phyloP scores from a whole-genome alignment of 352 stramenopile species.

The Phytophthora pinifolia region DNA sequence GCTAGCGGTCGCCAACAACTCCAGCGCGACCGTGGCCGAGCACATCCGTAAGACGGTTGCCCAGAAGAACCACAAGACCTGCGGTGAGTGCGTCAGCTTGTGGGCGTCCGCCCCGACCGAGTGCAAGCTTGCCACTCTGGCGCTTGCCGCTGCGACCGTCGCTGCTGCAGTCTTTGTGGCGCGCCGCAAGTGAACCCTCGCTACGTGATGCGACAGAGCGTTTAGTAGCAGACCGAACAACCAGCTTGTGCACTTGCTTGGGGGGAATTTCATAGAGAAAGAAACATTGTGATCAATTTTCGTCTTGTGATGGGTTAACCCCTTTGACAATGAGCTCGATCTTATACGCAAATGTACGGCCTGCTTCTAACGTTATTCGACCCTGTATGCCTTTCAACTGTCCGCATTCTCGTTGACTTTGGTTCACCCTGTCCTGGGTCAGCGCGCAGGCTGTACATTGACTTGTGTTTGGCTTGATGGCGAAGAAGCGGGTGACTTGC shows the following conservation, averaged over 20 bases:
- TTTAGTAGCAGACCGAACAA: conserved; percentile 4
- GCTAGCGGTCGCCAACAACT: conserved; percentile 64
- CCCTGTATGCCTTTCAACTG: conserved; percentile 18
- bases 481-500: conserved; percentile 6
- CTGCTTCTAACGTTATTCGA: conserved; percentile 32
- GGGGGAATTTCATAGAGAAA: conserved; percentile 28
- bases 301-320: conserved; percentile 4
- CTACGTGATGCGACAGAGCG: conserved; percentile 5
- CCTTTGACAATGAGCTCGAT: neutral
- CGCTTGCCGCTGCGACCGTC: conserved; percentile 39
- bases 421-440: conserved; percentile 16
- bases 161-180: conserved; percentile 38
- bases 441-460: conserved; percentile 16
- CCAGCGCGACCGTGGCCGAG: conserved; percentile 51
- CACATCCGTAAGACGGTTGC: conserved; percentile 50
- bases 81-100: conserved; percentile 13
- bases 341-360: conserved; percentile 24
- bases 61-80: conserved; percentile 29
- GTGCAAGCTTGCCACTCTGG: conserved; percentile 33
- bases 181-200: conserved; percentile 42
- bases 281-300: conserved; percentile 15
- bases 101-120: conserved; percentile 20
- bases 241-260: conserved; percentile 6
- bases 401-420: conserved; percentile 16
- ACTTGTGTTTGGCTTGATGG: conserved; percentile 15